Conservation (phyloP, 2,329 filamentous ascomycete genomes). For the Aspergillus sp. region DNA sequence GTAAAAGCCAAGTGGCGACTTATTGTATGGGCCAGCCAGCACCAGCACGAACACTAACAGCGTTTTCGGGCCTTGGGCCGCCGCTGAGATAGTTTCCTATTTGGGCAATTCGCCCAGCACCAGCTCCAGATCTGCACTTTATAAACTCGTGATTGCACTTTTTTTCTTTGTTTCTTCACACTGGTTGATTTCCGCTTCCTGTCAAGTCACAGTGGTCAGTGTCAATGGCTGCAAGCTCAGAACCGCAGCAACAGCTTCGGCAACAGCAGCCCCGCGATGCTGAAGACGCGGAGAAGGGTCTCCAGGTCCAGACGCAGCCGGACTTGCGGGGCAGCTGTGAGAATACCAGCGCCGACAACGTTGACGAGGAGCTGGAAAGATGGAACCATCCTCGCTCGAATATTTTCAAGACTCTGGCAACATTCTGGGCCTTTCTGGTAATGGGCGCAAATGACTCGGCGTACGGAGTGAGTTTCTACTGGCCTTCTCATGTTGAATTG, state of each 20-base stretch:
- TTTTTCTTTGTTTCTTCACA: too few species aligned
- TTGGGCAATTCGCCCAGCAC: not conserved
- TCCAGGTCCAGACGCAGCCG: not conserved
- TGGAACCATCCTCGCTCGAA: conserved; percentile 55
- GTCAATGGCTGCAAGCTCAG: not conserved
- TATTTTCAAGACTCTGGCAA: conserved; percentile 49
- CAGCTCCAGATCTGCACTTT: not conserved
- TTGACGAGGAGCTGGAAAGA: conserved; percentile 1
- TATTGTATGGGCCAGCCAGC: not conserved
- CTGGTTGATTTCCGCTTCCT: too few species aligned
- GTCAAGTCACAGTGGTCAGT: not conserved
- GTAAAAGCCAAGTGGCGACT: not conserved
- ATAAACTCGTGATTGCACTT: not conserved
- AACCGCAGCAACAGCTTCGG: not conserved
- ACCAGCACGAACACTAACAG: too few species aligned
- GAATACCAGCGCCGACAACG: not conserved
- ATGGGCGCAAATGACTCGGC: conserved; percentile 61
- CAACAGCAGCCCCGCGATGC: not conserved
- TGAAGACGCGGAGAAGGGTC: not conserved
- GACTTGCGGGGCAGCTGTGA: not conserved
- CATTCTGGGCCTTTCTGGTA: conserved; percentile 59
- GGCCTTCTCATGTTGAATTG: not conserved
- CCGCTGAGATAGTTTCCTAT: not conserved
- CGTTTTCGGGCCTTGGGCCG: not conserved
- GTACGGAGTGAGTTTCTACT: conserved; percentile 51